These are phyloP conservation scores for Coemansia sp. DNA, from an alignment of 192 early-diverging fungal genomes.

Conservation along the genomic window DNA sequence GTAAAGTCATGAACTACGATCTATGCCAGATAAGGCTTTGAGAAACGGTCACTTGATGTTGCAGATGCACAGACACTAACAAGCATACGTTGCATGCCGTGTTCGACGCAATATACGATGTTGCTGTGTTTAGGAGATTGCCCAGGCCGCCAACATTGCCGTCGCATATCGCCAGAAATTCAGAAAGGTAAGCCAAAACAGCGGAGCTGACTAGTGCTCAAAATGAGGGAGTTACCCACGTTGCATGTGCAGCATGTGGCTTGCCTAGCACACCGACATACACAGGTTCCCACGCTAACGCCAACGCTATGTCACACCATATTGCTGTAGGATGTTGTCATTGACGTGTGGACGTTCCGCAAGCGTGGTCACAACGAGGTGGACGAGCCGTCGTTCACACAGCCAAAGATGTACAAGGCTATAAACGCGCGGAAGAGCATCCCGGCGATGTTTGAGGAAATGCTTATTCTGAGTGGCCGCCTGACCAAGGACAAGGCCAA, in stretches of 20 bases:
- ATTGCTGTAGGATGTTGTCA: constrained; percentile 69
- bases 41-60: background rate
- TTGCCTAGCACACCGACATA: background rate
- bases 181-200: constrained; percentile 55
- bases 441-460: constrained; percentile 78
- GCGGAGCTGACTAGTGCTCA: too few species aligned
- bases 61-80: too few species aligned
- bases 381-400: constrained; percentile 95
- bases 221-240: too few species aligned
- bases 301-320: background rate
- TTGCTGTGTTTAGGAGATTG: constrained; percentile 60
- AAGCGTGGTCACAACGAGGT: constrained; percentile 96
- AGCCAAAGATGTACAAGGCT: constrained; percentile 91
- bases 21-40: background rate
- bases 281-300: background rate
- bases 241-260: background rate
- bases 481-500: constrained; percentile 25
- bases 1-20: background rate
- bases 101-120: too few species aligned
- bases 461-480: constrained; percentile 26
- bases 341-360: constrained; percentile 93
- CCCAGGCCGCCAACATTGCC: constrained; percentile 73
- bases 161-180: constrained; percentile 93
- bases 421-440: constrained; percentile 80
- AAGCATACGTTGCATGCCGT: too few species aligned